These are phyloP conservation scores for Arthrobotrys megalospora DNA, from an alignment of 2,329 filamentous ascomycete species.

Conservation along the genomic window DNA sequence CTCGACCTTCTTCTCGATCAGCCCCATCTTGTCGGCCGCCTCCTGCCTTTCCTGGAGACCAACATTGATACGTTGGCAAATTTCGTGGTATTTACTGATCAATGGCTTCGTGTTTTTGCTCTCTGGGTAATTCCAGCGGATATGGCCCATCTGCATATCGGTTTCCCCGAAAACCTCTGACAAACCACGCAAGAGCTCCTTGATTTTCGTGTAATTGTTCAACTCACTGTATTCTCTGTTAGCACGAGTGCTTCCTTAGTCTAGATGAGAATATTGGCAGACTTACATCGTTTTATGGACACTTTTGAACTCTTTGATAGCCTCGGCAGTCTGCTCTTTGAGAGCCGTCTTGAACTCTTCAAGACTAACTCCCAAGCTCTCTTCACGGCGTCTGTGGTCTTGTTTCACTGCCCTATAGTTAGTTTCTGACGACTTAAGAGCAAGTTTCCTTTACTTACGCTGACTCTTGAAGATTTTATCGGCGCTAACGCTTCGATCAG, in stretches of 20 bases:
- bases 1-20: slow-evolving; percentile 18
- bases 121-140: slow-evolving; percentile 10
- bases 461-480: slow-evolving; percentile 11
- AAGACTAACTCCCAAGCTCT: slow-evolving; percentile 12
- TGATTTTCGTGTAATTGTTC: slow-evolving; percentile 9
- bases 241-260: neutral
- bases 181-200: slow-evolving; percentile 11
- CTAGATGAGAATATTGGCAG: neutral
- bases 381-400: slow-evolving; percentile 16
- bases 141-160: slow-evolving; percentile 13
- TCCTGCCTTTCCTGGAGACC: slow-evolving; percentile 1
- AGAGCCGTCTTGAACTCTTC: slow-evolving; percentile 19
- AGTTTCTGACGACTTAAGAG: neutral
- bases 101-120: neutral
- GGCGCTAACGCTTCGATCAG: slow-evolving; percentile 5
- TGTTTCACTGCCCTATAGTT: slow-evolving; percentile 22
- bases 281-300: slow-evolving; percentile 25
- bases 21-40: slow-evolving; percentile 13
- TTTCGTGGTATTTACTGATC: slow-evolving; percentile 2
- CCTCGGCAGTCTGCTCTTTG: slow-evolving; percentile 24
- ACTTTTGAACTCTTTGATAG: slow-evolving; percentile 27
- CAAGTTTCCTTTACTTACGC: slow-evolving; percentile 4
- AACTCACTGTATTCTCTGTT: neutral
- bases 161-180: slow-evolving; percentile 1
- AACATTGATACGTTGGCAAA: slow-evolving; percentile 7